These are phyloP conservation scores for Euphorbia celastroides DNA, from an alignment of 441 rosid species.

Conservation along the genomic window DNA sequence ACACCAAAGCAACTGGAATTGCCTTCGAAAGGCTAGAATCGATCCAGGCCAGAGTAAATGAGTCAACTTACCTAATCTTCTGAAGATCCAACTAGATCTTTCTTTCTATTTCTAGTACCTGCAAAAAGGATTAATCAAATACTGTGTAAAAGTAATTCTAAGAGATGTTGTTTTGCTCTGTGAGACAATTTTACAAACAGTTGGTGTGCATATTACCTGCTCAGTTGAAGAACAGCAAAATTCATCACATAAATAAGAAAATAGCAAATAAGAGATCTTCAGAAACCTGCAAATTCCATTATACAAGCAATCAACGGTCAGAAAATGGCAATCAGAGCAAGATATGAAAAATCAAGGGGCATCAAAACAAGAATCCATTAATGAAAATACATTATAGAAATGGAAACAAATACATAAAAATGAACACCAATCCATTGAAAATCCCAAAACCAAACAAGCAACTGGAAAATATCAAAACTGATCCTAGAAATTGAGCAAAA, in stretches of 20 bases:
- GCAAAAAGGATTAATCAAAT: constrained; percentile 12
- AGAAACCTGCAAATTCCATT: constrained; percentile 11
- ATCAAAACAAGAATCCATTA: constrained; percentile 8
- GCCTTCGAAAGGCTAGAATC: constrained; percentile 38
- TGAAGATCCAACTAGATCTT: constrained; percentile 19
- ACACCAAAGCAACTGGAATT: constrained; percentile 33
- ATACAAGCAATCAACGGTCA: constrained; percentile 1
- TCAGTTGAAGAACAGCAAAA: constrained; percentile 22
- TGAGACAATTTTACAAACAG: too few relatives aligned
- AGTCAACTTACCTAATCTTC: constrained; percentile 15
- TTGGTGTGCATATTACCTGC: constrained; percentile 26
- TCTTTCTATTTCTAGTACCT: constrained; percentile 28
- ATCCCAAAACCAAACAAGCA: neutral
- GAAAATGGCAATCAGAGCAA: constrained; percentile 9
- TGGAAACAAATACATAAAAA: neutral
- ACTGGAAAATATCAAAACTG: too few relatives aligned
- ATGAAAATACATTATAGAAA: constrained; percentile 6
- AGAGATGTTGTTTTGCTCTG: neutral
- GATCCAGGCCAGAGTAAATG: constrained; percentile 75
- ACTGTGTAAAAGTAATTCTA: constrained; percentile 11
- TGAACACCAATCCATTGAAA: constrained; percentile 4
- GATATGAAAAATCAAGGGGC: constrained; percentile 1
- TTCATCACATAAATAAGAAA: constrained; percentile 13
- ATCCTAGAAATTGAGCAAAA: constrained; percentile 4
- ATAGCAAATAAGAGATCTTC: constrained; percentile 23